Conservation (phyloP, 1,284 basidiomycete genomes). For the Rhodotorula mucilaginosa region DNA sequence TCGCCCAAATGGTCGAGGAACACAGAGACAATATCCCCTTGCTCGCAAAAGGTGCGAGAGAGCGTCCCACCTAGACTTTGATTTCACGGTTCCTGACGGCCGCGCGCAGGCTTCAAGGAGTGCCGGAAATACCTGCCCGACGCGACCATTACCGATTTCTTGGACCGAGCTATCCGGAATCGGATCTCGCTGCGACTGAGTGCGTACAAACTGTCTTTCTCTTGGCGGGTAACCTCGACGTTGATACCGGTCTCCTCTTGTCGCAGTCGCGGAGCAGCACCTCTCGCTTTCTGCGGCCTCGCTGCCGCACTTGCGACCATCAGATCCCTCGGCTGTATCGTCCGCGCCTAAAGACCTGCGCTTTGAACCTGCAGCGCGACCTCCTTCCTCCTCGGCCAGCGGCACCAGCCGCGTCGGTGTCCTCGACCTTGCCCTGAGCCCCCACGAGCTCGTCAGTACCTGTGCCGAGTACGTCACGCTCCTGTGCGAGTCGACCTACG, state of each 20-base stretch:
- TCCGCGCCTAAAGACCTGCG: slow-evolving; percentile 10
- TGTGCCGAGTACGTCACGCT: slow-evolving; percentile 78
- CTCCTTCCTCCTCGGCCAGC: slow-evolving; percentile 39
- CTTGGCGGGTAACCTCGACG: not conserved
- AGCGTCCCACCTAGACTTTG: not conserved
- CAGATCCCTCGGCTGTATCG: not conserved
- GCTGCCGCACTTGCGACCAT: slow-evolving; percentile 21
- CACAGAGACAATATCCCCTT: slow-evolving; percentile 86
- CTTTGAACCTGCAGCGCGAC: slow-evolving; percentile 36
- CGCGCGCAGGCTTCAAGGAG: slow-evolving; percentile 71
- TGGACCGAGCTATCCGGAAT: slow-evolving; percentile 80
- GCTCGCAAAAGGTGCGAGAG: slow-evolving; percentile 68
- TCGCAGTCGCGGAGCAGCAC: slow-evolving; percentile 77
- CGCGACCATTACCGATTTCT: slow-evolving; percentile 69
- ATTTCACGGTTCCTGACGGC: not conserved
- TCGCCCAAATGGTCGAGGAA: slow-evolving; percentile 68
- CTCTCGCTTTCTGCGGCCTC: slow-evolving; percentile 73
- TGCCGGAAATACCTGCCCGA: slow-evolving; percentile 77
- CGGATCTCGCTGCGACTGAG: slow-evolving; percentile 80
- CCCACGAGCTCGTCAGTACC: slow-evolving; percentile 66
- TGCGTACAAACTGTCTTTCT: not conserved
- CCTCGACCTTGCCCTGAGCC: slow-evolving; percentile 67
- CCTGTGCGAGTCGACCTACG: slow-evolving; percentile 81
- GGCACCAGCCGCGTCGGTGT: slow-evolving; percentile 59
- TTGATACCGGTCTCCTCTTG: no score